Evolutionary conservation across 306 rosid genomes (phyloP), one percentile per base, ranked within the genome.

Genomic region (Trifolium subterraneum): DNA sequence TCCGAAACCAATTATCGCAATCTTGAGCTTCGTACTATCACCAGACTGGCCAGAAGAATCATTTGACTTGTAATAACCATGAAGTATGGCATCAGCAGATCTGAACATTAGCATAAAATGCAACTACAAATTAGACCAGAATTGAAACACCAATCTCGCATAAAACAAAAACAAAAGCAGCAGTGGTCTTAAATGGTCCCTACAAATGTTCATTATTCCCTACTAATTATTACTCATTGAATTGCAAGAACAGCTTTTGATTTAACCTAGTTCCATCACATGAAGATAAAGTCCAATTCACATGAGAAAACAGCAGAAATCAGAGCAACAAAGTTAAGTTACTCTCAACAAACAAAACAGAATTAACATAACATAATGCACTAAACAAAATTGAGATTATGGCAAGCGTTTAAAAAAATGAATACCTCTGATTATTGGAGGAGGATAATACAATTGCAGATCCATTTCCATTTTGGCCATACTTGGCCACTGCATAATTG

Each of bases 1-100:
- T 11, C 98, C 98, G 70, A 93, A 93, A 45, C 98, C 98, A 72
- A 93, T 55, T 1, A 93, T 63, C 23, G 90, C 97, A 59, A 93
- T 81, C 79, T 87, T 89, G 59, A 93, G 95, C 87, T 83, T 87
- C 4, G 86, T 71, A 13, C 66, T 72, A 29, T 78, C 87, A 25
- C 74, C 87, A 56, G 77, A 20, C 27, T 68, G 70, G 44, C 56
- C 23, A 22, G 54, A 72, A 67, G 54, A 72, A 67, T 19, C 55
- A 45, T 76, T 71, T 16, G 78, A 29, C 44, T 67, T 81, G 72
- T 15, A 72, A 25, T 76, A 71, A 56, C 63, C n/a, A 54, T 15
- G 16, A 23, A 68, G 54, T 36, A 47, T 76, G 66, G 56, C 75
- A 55, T 76, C 82, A 61, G 11, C 35, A 38, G 50, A 70, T 50